These are phyloP conservation scores for Zalaria sp. DNA, from an alignment of 2,329 filamentous ascomycete species.

Conservation along the genomic window DNA sequence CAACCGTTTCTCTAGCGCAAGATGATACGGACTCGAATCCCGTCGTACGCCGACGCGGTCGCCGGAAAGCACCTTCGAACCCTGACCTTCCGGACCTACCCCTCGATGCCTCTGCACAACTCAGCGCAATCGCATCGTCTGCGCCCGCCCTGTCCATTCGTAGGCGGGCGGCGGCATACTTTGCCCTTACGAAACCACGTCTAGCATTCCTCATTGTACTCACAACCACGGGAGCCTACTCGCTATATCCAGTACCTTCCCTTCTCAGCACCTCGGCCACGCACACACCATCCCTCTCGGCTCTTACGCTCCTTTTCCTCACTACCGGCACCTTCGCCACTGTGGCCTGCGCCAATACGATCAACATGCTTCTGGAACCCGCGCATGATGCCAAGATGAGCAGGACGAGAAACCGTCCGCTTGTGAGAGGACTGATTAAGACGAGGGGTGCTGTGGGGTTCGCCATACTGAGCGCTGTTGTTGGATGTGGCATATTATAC, in stretches of 20 bases:
- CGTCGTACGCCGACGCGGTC: slow-evolving; percentile 18
- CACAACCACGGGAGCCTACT: slow-evolving; percentile 80
- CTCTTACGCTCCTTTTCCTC: slow-evolving; percentile 82
- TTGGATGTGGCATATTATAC: slow-evolving; percentile 62
- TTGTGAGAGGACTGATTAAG: slow-evolving; percentile 70
- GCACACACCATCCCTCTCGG: slow-evolving; percentile 64
- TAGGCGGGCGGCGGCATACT: slow-evolving; percentile 62
- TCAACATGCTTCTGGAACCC: slow-evolving; percentile 96
- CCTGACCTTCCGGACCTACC: slow-evolving; percentile 22
- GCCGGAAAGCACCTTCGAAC: slow-evolving; percentile 14
- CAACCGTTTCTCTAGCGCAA: not conserved
- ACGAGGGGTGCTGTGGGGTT: slow-evolving; percentile 61
- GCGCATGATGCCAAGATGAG: slow-evolving; percentile 84
- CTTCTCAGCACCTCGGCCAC: slow-evolving; percentile 60
- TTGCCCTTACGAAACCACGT: slow-evolving; percentile 90
- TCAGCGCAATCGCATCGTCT: slow-evolving; percentile 42
- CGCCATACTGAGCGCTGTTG: slow-evolving; percentile 55
- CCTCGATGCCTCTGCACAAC: slow-evolving; percentile 46
- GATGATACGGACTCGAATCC: slow-evolving; percentile 9
- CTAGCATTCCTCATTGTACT: slow-evolving; percentile 84
- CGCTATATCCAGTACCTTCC: slow-evolving; percentile 81
- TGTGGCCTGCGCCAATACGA: slow-evolving; percentile 78
- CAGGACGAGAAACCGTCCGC: slow-evolving; percentile 77
- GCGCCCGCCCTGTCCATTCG: slow-evolving; percentile 43
- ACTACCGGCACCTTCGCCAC: slow-evolving; percentile 80